A percentile compares a stretch with the other conserved stretches of the same genome.
Conservation (phyloP, 805 yeast genomes). For the Peterozyma toletana region DNA sequence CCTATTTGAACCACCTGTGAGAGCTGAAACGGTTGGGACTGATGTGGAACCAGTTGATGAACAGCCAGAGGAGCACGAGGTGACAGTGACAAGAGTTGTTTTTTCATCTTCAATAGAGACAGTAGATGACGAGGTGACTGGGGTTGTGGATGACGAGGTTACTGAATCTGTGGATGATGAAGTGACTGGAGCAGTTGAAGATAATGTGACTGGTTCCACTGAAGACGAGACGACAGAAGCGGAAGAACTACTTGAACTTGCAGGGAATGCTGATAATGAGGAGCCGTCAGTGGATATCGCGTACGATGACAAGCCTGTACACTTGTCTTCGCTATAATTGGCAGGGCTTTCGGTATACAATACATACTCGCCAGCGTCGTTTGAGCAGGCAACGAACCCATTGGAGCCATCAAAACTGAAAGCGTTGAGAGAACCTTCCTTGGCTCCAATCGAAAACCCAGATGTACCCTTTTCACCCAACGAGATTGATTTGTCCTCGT, state of each 20-base stretch:
- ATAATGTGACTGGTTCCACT: not conserved
- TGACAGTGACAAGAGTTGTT: conserved; percentile 22
- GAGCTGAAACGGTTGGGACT: not conserved
- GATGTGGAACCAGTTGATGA: not conserved
- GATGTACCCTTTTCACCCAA: conserved; percentile 3
- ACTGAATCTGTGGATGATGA: conserved; percentile 11
- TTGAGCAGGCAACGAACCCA: conserved; percentile 4
- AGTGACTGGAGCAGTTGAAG: too few species aligned
- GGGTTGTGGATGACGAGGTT: conserved; percentile 8
- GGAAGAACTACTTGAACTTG: not conserved
- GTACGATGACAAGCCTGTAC: conserved; percentile 4
- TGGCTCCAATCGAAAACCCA: conserved; percentile 5
- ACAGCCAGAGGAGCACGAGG: conserved; percentile 11
- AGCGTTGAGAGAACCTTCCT: conserved; percentile 2
- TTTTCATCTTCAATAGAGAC: conserved; percentile 11
- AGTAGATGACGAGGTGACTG: conserved; percentile 8
- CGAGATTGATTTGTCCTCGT: conserved; percentile 3
- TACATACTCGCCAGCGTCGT: conserved; percentile 1
- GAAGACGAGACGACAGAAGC: not conserved
- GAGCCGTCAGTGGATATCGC: not conserved
- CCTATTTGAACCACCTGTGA: conserved; percentile 1
- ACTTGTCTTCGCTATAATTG: not conserved
- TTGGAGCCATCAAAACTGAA: conserved; percentile 3
- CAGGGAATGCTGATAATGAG: not conserved
- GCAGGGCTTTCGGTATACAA: conserved; percentile 3